Evolutionary conservation across 1,139 yeast genomes (phyloP).

Genomic region (Diutina ranongensis): DNA sequence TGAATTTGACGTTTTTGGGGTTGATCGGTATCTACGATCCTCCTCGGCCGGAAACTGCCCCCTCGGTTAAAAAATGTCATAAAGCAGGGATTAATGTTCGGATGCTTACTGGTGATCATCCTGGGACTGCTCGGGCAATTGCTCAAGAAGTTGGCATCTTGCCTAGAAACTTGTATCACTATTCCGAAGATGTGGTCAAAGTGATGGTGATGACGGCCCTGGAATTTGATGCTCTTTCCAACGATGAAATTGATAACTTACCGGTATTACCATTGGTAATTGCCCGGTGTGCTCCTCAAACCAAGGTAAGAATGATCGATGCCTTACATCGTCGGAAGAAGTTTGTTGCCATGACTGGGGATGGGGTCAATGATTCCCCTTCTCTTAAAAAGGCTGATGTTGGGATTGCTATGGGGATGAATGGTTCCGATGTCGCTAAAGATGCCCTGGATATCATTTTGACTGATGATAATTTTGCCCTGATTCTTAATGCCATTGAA

Average conservation of each 20-base stretch:
- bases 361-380: conserved; percentile 57
- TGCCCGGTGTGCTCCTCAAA: conserved; percentile 80
- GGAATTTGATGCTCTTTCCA: conserved; percentile 55
- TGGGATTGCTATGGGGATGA: conserved; percentile 81
- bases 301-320: conserved; percentile 4
- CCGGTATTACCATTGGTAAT: conserved; percentile 70
- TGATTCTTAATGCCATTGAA: conserved; percentile 66
- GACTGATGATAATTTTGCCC: conserved; percentile 68
- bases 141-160: conserved; percentile 80
- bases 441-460: conserved; percentile 70
- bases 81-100: conserved; percentile 72
- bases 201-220: conserved; percentile 1
- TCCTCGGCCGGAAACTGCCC: conserved; percentile 63
- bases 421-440: conserved; percentile 75
- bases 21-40: conserved; percentile 78
- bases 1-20: conserved; percentile 50
- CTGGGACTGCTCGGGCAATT: conserved; percentile 72
- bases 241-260: conserved; percentile 50
- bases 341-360: conserved; percentile 1
- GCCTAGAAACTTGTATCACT: conserved; percentile 41
- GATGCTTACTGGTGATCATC: conserved; percentile 82
- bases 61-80: conserved; percentile 58
- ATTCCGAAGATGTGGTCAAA: not conserved
- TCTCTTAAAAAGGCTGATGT: conserved; percentile 72
- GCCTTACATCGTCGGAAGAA: not conserved